These are phyloP conservation scores for Rhazya stricta DNA, from an alignment of 257 asterid species.

Conservation along the genomic window DNA sequence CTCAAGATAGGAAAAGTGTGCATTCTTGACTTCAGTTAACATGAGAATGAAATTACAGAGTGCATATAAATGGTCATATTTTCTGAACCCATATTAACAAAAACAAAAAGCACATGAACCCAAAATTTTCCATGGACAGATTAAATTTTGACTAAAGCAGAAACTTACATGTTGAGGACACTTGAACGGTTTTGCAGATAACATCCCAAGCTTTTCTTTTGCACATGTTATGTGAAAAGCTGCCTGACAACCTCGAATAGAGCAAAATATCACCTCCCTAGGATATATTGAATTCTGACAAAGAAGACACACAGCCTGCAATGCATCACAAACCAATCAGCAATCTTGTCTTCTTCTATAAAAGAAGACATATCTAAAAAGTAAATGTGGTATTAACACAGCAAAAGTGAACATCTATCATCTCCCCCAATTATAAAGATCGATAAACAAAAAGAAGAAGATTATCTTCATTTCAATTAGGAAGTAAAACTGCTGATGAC, in stretches of 20 bases:
- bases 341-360: neutral
- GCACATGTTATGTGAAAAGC: conserved; percentile 69
- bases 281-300: conserved; percentile 53
- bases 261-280: conserved; percentile 48
- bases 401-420: neutral
- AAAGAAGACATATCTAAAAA: neutral
- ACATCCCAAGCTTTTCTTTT: conserved; percentile 37
- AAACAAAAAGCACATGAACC: neutral
- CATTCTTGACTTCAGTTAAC: neutral
- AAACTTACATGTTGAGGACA: conserved; percentile 93
- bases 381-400: neutral
- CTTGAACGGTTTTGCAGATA: conserved; percentile 60
- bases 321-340: conserved; percentile 8
- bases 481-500: neutral
- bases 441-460: neutral
- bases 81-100: neutral
- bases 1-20: neutral
- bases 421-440: neutral
- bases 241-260: conserved; percentile 56
- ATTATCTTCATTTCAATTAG: too few relatives aligned
- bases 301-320: conserved; percentile 63
- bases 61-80: neutral
- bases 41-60: neutral
- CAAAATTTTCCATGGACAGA: neutral
- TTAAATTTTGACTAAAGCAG: conserved; percentile 3